Evolutionary conservation across 768 basidiomycete genomes (phyloP).

Genomic region (Tulasnella sp.): DNA sequence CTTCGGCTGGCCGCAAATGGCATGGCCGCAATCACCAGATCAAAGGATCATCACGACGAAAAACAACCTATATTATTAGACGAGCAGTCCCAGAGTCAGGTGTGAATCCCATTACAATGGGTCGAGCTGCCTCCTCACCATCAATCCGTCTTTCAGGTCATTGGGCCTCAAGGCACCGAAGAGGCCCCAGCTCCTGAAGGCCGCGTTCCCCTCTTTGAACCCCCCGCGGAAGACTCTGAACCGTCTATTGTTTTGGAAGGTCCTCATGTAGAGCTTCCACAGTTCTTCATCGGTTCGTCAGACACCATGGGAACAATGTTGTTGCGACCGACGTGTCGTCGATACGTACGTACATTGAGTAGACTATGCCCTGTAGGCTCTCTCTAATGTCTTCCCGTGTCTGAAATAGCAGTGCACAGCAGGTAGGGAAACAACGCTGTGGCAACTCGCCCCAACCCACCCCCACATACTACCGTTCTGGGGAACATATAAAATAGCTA

Average conservation of each 20-base stretch:
- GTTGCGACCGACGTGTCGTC: not conserved
- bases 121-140: no score
- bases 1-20: no score
- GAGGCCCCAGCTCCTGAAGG: no score
- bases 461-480: not conserved
- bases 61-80: no score
- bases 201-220: no score
- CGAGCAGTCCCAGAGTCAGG: no score
- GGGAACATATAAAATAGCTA: not conserved
- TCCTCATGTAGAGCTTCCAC: not conserved
- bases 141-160: no score
- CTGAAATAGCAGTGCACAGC: not conserved
- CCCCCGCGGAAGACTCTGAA: no score
- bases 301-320: not conserved
- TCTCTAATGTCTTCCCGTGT: not conserved
- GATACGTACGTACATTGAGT: not conserved
- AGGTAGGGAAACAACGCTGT: not conserved
- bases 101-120: no score
- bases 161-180: no score
- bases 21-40: no score
- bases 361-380: not conserved
- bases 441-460: not conserved
- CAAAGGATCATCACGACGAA: no score
- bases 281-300: not conserved
- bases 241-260: not conserved